Evolutionary conservation across 202 grass and related monocot genomes (phyloP), one percentile per base, ranked within the genome.

Genomic region (Musa balbisiana): DNA sequence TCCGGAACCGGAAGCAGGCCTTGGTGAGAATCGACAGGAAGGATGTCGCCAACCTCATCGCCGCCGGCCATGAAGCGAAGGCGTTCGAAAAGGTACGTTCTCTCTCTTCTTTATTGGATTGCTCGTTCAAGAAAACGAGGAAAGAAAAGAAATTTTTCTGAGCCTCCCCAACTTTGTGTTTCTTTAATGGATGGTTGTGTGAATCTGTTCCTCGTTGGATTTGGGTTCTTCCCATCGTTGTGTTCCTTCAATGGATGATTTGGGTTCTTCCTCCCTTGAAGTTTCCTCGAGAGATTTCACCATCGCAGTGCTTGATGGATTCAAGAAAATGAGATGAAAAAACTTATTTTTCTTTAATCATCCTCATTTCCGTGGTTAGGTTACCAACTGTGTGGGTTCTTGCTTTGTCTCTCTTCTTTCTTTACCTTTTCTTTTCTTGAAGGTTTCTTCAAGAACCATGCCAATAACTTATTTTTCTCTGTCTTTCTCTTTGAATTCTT

Each of bases 11-110:
- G 87, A 96, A 92, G 81, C 87, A 91, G 74, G 93, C 86, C 10
- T 86, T 85, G 83, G 84, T 87, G 2, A 80, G 85, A 77, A 89
- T 92, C 85, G 62, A 92, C 58, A 96, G 78, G 83, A 88, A 90
- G 75, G 93, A 96, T 83, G 86, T 96, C 64, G 87, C 86, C 56
- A 84, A 92, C 72, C 90, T 96, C 73, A 64, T 96, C 82, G 76
- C 80, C 67, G 82, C 79, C 52, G 80, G 80, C 55, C 90, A 80
- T 23, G 84, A 92, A 25, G 49, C 76, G 62, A 83, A 87, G 77
- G 90, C 93, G 62, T 91, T 90, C 69, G 83, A 70, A 83, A 76
- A 87, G 93, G 93, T 96, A 87, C 73, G 29, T 21, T 69, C 70
- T 62, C 10, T 51, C 22, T 22, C 12, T 24, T 25, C 63, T n/a